Evolutionary conservation across 169 alveolate genomes (phyloP).

Genomic region (Cardiosporidium cionae): DNA sequence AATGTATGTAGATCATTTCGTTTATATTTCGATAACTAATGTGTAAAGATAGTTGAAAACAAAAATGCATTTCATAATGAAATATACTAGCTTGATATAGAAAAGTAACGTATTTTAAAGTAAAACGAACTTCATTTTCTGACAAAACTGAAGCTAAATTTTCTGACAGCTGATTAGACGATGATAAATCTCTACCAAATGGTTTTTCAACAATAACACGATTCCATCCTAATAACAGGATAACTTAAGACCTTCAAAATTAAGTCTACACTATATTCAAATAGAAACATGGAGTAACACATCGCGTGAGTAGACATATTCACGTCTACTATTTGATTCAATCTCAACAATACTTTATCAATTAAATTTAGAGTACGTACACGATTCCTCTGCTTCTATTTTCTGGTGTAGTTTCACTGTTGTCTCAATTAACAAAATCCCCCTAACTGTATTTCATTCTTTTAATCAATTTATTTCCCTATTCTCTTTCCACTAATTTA

Average conservation of each 20-base stretch:
- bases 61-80: no score
- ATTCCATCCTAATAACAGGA: constrained; percentile 34
- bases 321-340: no score
- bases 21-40: neutral
- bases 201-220: constrained; percentile 52
- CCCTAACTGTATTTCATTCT: no score
- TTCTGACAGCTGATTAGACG: constrained; percentile 37
- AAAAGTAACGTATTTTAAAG: no score
- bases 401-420: no score
- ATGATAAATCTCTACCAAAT: constrained; percentile 45
- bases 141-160: constrained; percentile 35
- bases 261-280: neutral
- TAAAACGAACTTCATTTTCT: constrained; percentile 33
- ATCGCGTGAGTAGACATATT: neutral
- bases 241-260: constrained; percentile 20
- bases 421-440: no score
- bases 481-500: no score
- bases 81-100: no score
- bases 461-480: no score
- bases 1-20: neutral
- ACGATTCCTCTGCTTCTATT: no score
- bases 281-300: neutral
- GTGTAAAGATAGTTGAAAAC: neutral
- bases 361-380: no score
- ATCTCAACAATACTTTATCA: no score